Evolutionary conservation across 2,329 filamentous ascomycete genomes (phyloP), one percentile per base, ranked within the genome.

Genomic region (Calonectria pseudoreteaudii): DNA sequence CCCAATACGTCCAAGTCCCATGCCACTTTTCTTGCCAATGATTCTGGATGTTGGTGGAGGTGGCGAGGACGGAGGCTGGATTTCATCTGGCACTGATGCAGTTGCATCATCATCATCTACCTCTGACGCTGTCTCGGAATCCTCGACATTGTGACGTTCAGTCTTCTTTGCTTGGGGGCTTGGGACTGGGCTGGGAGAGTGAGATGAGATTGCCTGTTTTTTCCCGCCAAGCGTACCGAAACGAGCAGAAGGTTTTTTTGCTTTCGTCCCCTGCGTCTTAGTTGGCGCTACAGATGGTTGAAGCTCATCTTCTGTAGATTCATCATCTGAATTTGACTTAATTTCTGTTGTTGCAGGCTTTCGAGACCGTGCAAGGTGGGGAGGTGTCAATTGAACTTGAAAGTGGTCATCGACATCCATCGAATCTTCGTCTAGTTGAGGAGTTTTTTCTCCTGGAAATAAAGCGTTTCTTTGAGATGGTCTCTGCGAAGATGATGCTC

Each of bases 351-450:
- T 71, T 41, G 70, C 66, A 60, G 73, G 75, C 31, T 80, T 84
- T 53, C 77, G 74, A 36, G 78, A 77, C 16, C 83, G 77, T 60
- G 74, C 76, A 50, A 86, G 80, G 52, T 82, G 83, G 18, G 86
- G 85, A 4, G 88, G 88, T 1, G 88, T 89, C 26, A 84, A 82
- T 73, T 90, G 89, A 10, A 90, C 83, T 74, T 90, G 86, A 62
- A 90, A 90, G 70, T 89, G 83, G 26, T 83, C 80, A n/a, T 75
- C 74, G 8, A 75, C 71, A n/a, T 82, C 78, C 28, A 74, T 73
- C 1, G 76, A 75, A 7, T 75, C 74, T 16, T 79, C 72, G 13
- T 73, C 58, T 20, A 75, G 73, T 6, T 78, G 73, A 1, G 79
- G 67, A 1, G 72, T 69, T 20, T 56, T 74, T 58, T 66, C 56